These are phyloP conservation scores for Rhodotorula mucilaginosa DNA, from an alignment of 1,284 basidiomycete species.

Conservation along the genomic window DNA sequence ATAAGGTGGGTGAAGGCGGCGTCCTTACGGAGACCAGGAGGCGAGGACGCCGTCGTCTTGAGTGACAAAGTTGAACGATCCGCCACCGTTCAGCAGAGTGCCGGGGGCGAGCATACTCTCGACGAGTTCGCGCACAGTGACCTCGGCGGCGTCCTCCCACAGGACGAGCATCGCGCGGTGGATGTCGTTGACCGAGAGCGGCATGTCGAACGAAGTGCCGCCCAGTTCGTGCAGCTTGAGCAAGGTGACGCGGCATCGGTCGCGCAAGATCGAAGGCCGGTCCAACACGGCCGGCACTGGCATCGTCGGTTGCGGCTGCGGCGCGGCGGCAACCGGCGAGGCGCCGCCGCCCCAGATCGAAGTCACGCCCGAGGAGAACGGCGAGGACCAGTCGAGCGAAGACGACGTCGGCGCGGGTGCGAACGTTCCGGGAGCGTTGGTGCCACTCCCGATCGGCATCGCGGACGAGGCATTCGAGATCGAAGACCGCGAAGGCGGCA, in stretches of 20 bases:
- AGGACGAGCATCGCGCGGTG: conserved; percentile 39
- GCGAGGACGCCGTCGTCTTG: conserved; percentile 22
- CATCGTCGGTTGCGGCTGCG: conserved; percentile 15
- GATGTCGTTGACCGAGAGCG: conserved; percentile 40
- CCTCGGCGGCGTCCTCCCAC: conserved; percentile 21
- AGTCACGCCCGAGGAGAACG: neutral
- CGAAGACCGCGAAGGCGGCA: conserved; percentile 28
- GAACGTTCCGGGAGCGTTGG: neutral
- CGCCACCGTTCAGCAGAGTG: conserved; percentile 40
- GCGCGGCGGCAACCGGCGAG: conserved; percentile 14
- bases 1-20: too few species aligned
- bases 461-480: conserved; percentile 18
- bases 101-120: conserved; percentile 41
- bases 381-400: conserved; percentile 5
- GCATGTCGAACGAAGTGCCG: conserved; percentile 12
- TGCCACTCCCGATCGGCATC: conserved; percentile 7
- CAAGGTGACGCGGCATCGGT: conserved; percentile 39
- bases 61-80: conserved; percentile 37
- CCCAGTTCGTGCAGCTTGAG: conserved; percentile 39
- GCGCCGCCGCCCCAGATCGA: conserved; percentile 35
- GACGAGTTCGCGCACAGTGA: conserved; percentile 37
- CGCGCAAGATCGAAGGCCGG: conserved; percentile 41
- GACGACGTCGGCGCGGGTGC: neutral
- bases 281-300: conserved; percentile 35
- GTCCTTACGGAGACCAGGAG: conserved; percentile 15